These are phyloP conservation scores for Rauvolfia tetraphylla DNA, from an alignment of 257 asterid species.

Conservation along the genomic window DNA sequence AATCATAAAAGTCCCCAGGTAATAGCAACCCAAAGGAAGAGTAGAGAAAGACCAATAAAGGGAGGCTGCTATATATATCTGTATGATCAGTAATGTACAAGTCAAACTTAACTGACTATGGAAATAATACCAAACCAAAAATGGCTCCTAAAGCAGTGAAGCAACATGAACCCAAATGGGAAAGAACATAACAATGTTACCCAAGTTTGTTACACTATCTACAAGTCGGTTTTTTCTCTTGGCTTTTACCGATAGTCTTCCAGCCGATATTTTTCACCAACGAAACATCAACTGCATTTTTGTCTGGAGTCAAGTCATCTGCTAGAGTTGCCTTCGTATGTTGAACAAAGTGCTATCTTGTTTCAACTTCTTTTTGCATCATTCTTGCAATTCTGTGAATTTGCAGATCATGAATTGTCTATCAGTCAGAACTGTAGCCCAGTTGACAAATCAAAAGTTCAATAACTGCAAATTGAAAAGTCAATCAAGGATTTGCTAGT, in stretches of 20 bases:
- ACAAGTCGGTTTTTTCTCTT: background rate
- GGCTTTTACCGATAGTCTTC: background rate
- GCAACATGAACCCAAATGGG: background rate
- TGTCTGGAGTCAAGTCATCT: background rate
- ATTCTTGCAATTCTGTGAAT: constrained; percentile 47
- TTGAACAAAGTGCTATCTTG: constrained; percentile 19
- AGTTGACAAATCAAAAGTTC: background rate
- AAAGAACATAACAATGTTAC: background rate
- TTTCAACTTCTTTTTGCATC: constrained; percentile 30
- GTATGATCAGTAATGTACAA: constrained; percentile 1
- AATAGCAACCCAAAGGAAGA: background rate
- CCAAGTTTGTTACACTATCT: background rate
- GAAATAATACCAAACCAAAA: background rate
- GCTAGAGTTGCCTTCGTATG: background rate
- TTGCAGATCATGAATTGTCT: constrained; percentile 14
- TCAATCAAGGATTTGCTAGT: background rate
- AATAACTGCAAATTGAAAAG: background rate
- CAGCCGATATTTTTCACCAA: background rate
- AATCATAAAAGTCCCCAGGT: background rate
- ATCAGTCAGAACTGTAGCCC: background rate
- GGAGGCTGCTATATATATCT: background rate
- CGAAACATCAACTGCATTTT: background rate
- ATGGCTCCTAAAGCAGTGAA: background rate
- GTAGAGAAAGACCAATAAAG: background rate
- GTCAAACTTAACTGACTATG: background rate